These are phyloP conservation scores for Strobilomyces echinocephalus DNA, from an alignment of 768 basidiomycete species.

Conservation along the genomic window DNA sequence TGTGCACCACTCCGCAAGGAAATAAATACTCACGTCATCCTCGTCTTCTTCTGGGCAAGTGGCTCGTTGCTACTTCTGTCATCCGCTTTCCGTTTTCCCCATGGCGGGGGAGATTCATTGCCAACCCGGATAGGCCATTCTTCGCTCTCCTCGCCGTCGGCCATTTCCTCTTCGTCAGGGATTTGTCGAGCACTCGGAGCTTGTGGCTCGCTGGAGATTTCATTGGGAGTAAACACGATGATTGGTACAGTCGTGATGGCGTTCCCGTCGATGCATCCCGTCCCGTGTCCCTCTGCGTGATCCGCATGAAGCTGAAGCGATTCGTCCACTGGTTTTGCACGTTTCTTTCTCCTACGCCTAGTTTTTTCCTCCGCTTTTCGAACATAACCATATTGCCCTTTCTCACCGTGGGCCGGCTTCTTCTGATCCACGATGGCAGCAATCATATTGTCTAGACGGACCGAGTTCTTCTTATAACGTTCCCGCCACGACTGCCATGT, in stretches of 20 bases:
- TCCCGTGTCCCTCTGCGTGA: conserved; percentile 17
- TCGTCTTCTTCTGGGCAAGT: conserved; percentile 39
- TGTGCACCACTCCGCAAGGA: not conserved
- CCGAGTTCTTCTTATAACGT: conserved; percentile 78
- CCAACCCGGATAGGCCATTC: conserved; percentile 70
- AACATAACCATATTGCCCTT: conserved; percentile 80
- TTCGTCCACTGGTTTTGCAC: conserved; percentile 30
- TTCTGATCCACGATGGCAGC: conserved; percentile 63
- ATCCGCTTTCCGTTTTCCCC: conserved; percentile 58
- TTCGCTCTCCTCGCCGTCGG: conserved; percentile 47
- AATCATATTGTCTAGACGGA: conserved; percentile 62
- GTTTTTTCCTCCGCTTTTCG: conserved; percentile 68
- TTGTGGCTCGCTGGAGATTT: conserved; percentile 24
- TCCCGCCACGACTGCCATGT: conserved; percentile 92
- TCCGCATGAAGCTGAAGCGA: conserved; percentile 18
- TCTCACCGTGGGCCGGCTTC: conserved; percentile 64
- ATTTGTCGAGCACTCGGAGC: conserved; percentile 35
- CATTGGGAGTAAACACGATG: conserved; percentile 24
- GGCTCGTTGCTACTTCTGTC: conserved; percentile 34
- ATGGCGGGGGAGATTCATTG: conserved; percentile 56
- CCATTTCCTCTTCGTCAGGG: conserved; percentile 65
- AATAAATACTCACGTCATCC: conserved; percentile 34
- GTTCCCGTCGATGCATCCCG: conserved; percentile 9
- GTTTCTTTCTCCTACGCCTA: conserved; percentile 52
- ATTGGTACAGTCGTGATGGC: conserved; percentile 16